Evolutionary conservation across 768 basidiomycete genomes (phyloP), one percentile per base, ranked within the genome.

Genomic region (Suillus alpinus): DNA sequence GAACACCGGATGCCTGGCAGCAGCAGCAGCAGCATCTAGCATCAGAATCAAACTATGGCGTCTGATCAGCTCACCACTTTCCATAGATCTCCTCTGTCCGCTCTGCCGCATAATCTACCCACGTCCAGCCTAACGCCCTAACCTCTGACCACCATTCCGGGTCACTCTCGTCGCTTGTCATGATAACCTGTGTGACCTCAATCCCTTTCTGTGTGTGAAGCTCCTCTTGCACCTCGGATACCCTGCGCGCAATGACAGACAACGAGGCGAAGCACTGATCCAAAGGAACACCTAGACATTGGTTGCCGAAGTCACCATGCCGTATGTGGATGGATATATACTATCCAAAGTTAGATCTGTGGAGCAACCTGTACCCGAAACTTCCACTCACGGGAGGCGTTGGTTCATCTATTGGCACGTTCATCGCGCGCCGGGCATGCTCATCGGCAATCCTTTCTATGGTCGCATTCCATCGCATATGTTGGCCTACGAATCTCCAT

Each of bases 1-100:
- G 52, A 92, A 73, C n/a, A 88, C 75, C 12, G 88, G 86, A 70
- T 89, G 86, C 87, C 88, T 88, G 63, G 20, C n/a, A 52, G 55
- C 14, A 37, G 29, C 14, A 37, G 29, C 13, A 43, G 43, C 53
- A 57, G 56, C 12, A 13, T 3, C 12, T 36, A 50, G 50, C n/a
- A 56, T 5, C n/a, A 49, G 43, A 51, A 44, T 36, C 10, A 14
- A 39, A 41, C 43, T 2, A 41, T 10, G 14, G 2, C 40, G 12
- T 4, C 14, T 18, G 14, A 16, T 41, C 10, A 39, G 67, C 80
- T 63, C 63, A 84, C 85, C 84, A 86, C 46, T 69, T 69, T 5
- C 83, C 82, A 59, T 83, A 75, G 7, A 66, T 66, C 53, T 82
- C 77, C 39, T 66, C 77, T 5, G 84, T 85, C 23, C 69, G 63